Evolutionary conservation across 2,329 filamentous ascomycete genomes (phyloP).

Genomic region (Thielaviopsis ethacetica): DNA sequence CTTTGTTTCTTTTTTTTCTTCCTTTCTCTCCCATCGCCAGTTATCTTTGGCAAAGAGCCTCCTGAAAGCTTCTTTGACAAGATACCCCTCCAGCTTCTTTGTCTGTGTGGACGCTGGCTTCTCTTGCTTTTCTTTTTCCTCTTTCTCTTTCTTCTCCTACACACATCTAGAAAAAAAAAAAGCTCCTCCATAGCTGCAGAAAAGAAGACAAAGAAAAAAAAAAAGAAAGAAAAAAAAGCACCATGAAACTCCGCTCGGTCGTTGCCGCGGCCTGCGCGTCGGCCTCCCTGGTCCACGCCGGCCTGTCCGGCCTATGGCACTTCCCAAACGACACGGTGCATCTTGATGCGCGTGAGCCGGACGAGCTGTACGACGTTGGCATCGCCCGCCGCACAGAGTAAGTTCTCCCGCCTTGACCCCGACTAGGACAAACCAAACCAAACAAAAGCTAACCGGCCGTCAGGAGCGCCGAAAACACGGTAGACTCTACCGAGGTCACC

Average conservation of each 20-base stretch:
- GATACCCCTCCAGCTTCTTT: too few relatives aligned
- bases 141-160: too few relatives aligned
- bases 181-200: too few relatives aligned
- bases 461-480: not conserved
- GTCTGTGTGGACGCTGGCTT: too few relatives aligned
- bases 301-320: not conserved
- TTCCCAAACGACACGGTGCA: not conserved
- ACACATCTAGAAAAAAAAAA: too few relatives aligned
- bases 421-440: too few relatives aligned
- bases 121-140: too few relatives aligned
- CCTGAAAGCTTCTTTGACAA: too few relatives aligned
- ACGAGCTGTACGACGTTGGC: not conserved
- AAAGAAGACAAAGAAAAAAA: too few relatives aligned
- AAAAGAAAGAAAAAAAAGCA: not conserved
- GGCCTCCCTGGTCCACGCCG: not conserved
- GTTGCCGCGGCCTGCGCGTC: not conserved
- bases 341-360: not conserved
- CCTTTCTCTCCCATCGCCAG: not conserved
- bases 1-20: not conserved
- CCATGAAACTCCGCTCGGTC: not conserved
- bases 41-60: not conserved
- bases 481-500: not conserved
- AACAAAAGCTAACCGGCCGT: not conserved
- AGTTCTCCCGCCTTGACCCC: not conserved
- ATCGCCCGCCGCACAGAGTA: not conserved